Conservation (phyloP, 2,329 filamentous ascomycete species). For the Penicillium hesseltinei region DNA sequence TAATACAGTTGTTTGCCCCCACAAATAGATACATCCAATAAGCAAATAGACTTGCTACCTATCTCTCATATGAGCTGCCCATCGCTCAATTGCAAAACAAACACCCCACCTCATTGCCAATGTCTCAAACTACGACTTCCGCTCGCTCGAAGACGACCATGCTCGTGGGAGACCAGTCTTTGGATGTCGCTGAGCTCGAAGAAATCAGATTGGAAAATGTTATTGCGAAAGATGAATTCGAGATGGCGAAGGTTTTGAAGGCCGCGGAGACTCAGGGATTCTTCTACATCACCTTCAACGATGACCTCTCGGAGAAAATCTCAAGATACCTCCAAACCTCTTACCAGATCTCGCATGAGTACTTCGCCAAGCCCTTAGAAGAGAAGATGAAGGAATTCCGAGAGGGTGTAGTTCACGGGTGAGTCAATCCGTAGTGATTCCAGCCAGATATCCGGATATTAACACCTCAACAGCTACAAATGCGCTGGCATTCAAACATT, state of each 20-base stretch:
- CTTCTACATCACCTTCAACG: slow-evolving; percentile 12
- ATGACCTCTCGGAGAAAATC: slow-evolving; percentile 6
- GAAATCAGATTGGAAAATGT: slow-evolving; percentile 6
- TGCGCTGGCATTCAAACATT: slow-evolving; percentile 10
- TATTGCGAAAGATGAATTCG: slow-evolving; percentile 9
- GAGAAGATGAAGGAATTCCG: slow-evolving; percentile 16
- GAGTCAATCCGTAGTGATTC: background rate
- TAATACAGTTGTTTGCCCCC: too few species aligned
- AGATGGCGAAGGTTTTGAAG: slow-evolving; percentile 13
- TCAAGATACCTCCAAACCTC: background rate
- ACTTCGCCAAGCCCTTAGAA: slow-evolving; percentile 10
- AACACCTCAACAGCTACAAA: slow-evolving; percentile 11
- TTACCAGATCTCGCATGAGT: slow-evolving; percentile 12
- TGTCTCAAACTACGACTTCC: slow-evolving; percentile 8
- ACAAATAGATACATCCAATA: too few species aligned
- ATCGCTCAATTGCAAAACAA: background rate
- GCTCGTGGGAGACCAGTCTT: slow-evolving; percentile 5
- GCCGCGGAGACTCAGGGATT: slow-evolving; percentile 13
- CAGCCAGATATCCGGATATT: background rate
- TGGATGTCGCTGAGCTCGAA: slow-evolving; percentile 5
- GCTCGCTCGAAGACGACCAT: background rate
- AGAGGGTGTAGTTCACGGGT: slow-evolving; percentile 11
- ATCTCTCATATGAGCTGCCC: background rate
- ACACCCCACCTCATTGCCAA: background rate
- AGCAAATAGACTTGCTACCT: too few species aligned